A percentile compares a stretch with the other conserved stretches of the same genome.
phyloP scores from a whole-genome alignment of 148 eudicot genomes.

The Rhododendron simsii region DNA sequence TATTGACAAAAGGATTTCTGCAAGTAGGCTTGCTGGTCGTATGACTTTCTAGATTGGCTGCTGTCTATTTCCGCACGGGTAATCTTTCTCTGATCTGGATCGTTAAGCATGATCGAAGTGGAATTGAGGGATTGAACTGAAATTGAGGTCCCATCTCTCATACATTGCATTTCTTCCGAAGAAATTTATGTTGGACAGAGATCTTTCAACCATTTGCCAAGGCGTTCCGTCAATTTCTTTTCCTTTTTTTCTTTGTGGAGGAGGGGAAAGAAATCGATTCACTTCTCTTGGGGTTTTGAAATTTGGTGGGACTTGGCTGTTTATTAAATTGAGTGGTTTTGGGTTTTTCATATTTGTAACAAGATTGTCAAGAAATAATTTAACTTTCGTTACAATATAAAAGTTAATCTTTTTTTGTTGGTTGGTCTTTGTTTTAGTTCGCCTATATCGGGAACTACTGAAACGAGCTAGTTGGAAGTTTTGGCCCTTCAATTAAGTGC shows the following conservation, averaged over 20 bases:
- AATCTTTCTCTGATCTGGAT: background rate
- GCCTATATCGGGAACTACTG: background rate
- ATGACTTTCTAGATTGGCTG: conserved; percentile 63
- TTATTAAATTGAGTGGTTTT: background rate
- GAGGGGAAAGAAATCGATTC: background rate
- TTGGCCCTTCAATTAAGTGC: background rate
- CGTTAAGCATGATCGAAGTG: background rate
- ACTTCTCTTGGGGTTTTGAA: background rate
- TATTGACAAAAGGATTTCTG: conserved; percentile 90
- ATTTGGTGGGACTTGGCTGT: background rate
- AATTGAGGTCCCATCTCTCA: background rate
- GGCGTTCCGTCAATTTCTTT: background rate
- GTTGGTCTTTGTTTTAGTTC: background rate
- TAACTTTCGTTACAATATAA: background rate
- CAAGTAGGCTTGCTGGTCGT: conserved; percentile 96
- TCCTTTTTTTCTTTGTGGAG: background rate
- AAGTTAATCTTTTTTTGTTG: background rate
- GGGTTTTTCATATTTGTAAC: background rate
- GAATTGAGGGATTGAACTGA: background rate
- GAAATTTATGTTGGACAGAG: background rate
- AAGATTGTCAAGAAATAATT: background rate
- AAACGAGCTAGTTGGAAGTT: background rate
- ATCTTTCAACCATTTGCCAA: background rate
- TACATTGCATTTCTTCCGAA: background rate
- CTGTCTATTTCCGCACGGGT: background rate